These are phyloP conservation scores for Coleophoma eucalyptorum DNA, from an alignment of 2,329 filamentous ascomycete species.

Conservation along the genomic window DNA sequence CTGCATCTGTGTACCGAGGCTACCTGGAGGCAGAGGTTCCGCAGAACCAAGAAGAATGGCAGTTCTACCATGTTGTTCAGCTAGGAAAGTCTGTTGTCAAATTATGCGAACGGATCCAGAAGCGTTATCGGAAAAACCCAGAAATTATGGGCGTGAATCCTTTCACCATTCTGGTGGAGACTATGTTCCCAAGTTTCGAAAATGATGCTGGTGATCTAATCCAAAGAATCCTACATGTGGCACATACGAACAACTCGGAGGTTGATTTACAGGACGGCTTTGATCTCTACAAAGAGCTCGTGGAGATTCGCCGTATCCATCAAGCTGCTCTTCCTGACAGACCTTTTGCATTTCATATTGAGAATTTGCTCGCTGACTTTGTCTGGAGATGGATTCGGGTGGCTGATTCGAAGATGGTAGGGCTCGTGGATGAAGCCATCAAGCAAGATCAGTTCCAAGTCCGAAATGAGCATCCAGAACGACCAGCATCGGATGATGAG, in stretches of 20 bases:
- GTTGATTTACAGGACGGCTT: constrained; percentile 91
- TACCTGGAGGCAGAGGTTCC: constrained; percentile 80
- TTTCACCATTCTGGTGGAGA: constrained; percentile 70
- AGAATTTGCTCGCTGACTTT: constrained; percentile 81
- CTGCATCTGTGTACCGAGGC: constrained; percentile 73
- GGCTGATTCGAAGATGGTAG: constrained; percentile 74
- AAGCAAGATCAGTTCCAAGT: constrained; percentile 86
- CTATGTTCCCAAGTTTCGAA: constrained; percentile 86
- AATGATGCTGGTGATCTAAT: constrained; percentile 85
- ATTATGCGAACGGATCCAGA: constrained; percentile 83
- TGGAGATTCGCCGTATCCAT: constrained; percentile 81
- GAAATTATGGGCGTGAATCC: constrained; percentile 75
- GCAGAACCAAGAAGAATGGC: constrained; percentile 76
- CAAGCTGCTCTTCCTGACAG: constrained; percentile 66
- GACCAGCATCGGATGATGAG: constrained; percentile 70
- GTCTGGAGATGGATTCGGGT: constrained; percentile 92
- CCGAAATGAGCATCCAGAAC: constrained; percentile 58
- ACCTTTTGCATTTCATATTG: constrained; percentile 83
- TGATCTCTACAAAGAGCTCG: constrained; percentile 84
- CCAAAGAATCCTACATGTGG: constrained; percentile 70
- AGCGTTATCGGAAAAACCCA: constrained; percentile 84
- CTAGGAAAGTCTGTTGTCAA: constrained; percentile 83
- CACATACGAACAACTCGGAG: constrained; percentile 66
- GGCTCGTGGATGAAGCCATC: constrained; percentile 86
- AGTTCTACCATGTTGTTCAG: constrained; percentile 86